A percentile compares a stretch with the other conserved stretches of the same genome.
phyloP scores from a whole-genome alignment of 148 eudicot genomes.

The Amaranthus palmeri region DNA sequence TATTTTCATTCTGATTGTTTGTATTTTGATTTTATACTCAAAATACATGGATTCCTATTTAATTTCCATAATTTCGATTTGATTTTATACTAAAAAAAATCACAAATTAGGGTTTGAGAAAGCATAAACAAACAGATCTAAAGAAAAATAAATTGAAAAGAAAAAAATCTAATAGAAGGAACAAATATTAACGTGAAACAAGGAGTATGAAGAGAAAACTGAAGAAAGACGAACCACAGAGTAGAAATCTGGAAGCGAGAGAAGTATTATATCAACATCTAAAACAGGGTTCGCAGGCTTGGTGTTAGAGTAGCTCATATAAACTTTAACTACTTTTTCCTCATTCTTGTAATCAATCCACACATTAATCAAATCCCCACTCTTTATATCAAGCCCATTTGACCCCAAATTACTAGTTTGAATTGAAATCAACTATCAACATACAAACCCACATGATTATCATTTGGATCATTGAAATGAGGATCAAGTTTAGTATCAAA shows the following conservation, averaged over 20 bases:
- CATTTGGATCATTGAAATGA: conserved; percentile 61
- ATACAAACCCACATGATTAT: conserved; percentile 79
- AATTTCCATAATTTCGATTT: no score
- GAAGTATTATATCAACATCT: no score
- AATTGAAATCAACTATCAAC: conserved; percentile 54
- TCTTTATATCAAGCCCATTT: conserved; percentile 49
- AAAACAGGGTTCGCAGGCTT: conserved; percentile 55
- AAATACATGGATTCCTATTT: no score
- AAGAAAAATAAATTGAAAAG: neutral
- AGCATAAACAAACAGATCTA: neutral
- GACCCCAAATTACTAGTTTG: conserved; percentile 35
- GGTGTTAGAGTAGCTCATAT: conserved; percentile 41
- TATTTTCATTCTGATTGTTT: no score
- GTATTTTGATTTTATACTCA: no score
- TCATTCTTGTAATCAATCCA: conserved; percentile 78
- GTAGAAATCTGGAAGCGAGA: neutral
- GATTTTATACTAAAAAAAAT: no score
- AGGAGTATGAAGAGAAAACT: neutral
- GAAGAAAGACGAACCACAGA: conserved; percentile 7
- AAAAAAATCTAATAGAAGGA: neutral
- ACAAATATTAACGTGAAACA: neutral
- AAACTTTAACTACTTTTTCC: conserved; percentile 37
- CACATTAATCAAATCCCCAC: conserved; percentile 52
- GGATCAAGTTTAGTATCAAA: conserved; percentile 64
- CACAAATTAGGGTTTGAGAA: neutral